phyloP scores from a whole-genome alignment of 805 yeast genomes.

The Spathaspora arborariae region DNA sequence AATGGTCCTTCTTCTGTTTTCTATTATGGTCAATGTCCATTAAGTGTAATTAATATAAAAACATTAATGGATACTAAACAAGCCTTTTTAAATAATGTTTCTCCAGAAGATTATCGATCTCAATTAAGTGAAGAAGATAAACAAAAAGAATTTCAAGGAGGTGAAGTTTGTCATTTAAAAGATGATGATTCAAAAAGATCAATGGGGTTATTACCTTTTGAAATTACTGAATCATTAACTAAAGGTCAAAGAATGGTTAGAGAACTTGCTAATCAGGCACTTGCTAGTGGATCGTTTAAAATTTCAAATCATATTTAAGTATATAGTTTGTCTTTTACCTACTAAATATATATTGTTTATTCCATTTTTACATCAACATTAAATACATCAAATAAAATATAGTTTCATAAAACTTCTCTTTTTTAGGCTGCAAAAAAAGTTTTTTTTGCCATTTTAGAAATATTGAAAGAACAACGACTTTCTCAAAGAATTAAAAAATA shows the following conservation, averaged over 20 bases:
- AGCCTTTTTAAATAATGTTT: conserved; percentile 10
- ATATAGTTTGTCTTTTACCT: background rate
- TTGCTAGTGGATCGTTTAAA: conserved; percentile 1
- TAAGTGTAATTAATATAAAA: conserved; percentile 15
- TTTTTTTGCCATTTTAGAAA: background rate
- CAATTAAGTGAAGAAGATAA: conserved; percentile 13
- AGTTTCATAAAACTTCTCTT: background rate
- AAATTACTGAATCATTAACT: conserved; percentile 16
- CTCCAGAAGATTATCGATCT: conserved; percentile 13
- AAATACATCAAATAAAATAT: conserved; percentile 1
- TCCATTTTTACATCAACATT: conserved; percentile 2
- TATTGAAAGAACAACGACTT: background rate
- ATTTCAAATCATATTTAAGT: background rate
- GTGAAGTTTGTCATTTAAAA: conserved; percentile 11
- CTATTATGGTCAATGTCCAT: conserved; percentile 35
- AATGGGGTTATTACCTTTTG: conserved; percentile 24
- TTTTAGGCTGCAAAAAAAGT: background rate
- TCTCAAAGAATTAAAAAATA: conserved; percentile 2
- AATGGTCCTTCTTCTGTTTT: conserved; percentile 35
- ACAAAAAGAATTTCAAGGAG: conserved; percentile 19
- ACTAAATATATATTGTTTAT: background rate
- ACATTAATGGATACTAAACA: conserved; percentile 14
- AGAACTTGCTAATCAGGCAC: conserved; percentile 18
- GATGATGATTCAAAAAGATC: conserved; percentile 19
- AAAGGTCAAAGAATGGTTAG: conserved; percentile 23